phyloP scores from a whole-genome alignment of 2,329 filamentous ascomycete genomes.

The Scytalidium sp. region DNA sequence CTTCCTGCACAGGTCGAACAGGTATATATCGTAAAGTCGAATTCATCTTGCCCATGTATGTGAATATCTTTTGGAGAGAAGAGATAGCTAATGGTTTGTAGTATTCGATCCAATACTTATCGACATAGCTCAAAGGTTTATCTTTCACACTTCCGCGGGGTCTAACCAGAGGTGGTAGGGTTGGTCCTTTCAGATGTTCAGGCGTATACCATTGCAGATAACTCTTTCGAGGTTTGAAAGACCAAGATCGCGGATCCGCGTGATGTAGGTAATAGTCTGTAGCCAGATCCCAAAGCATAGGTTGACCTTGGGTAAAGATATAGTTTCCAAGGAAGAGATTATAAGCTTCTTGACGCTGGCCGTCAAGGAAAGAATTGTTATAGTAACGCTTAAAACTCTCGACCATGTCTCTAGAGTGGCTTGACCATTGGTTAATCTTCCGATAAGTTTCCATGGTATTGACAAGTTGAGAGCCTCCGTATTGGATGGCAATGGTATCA shows the following conservation, averaged over 20 bases:
- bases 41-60: constrained; percentile 75
- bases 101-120: constrained; percentile 98
- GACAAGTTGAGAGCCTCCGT: constrained; percentile 93
- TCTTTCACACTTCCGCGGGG: constrained; percentile 12
- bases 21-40: constrained; percentile 82
- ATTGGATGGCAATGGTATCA: constrained; percentile 96
- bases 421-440: constrained; percentile 99
- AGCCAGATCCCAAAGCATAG: constrained; percentile 93
- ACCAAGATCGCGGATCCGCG: constrained; percentile 73
- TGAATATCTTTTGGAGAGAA: constrained; percentile 87
- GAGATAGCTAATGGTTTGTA: constrained; percentile 87
- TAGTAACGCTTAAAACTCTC: constrained; percentile 99
- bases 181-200: constrained; percentile 62
- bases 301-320: constrained; percentile 79
- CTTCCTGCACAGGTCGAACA: constrained; percentile 67
- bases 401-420: constrained; percentile 96
- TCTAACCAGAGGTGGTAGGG: constrained; percentile 16
- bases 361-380: constrained; percentile 97
- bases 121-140: constrained; percentile 54
- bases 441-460: constrained; percentile 99
- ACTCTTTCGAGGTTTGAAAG: constrained; percentile 57
- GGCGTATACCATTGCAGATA: constrained; percentile 92
- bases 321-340: constrained; percentile 98
- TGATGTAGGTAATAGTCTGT: constrained; percentile 98
- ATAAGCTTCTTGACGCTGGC: constrained; percentile 96